These are phyloP conservation scores for Pyrus hybrid DNA, from an alignment of 331 rosid genomes.

Conservation along the genomic window DNA sequence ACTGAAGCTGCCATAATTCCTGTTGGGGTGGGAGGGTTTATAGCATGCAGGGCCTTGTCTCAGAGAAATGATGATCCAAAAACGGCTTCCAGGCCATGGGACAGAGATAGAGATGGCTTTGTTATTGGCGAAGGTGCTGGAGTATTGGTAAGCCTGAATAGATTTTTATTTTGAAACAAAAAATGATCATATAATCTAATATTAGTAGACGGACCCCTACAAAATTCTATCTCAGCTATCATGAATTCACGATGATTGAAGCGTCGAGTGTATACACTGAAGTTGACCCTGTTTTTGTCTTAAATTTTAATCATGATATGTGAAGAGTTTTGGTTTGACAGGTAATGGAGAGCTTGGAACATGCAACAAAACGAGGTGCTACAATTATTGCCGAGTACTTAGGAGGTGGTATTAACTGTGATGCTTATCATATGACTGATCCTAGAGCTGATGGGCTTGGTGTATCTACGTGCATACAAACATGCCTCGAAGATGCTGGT, in stretches of 20 bases:
- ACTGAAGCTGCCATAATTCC: constrained; percentile 96
- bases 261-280: not conserved
- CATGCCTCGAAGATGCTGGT: constrained; percentile 94
- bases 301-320: not conserved
- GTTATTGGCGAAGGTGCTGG: constrained; percentile 99
- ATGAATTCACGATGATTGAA: not conserved
- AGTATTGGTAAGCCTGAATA: constrained; percentile 54
- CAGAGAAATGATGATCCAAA: constrained; percentile 92
- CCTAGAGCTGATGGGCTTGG: constrained; percentile 98
- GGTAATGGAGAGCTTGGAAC: constrained; percentile 95
- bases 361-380: constrained; percentile 89
- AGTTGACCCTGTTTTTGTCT: not conserved
- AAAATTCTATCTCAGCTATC: not conserved
- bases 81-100: constrained; percentile 99
- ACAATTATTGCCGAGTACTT: constrained; percentile 89
- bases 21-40: constrained; percentile 89
- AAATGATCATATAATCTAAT: not conserved
- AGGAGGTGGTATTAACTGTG: constrained; percentile 97
- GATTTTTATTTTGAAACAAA: not conserved
- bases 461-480: constrained; percentile 84
- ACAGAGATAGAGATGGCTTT: constrained; percentile 88
- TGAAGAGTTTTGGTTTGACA: constrained; percentile 15
- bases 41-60: constrained; percentile 93
- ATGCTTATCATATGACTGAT: constrained; percentile 92
- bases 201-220: not conserved